phyloP scores from a whole-genome alignment of 305 asterid species.

The Stenogyne calaminthoides region DNA sequence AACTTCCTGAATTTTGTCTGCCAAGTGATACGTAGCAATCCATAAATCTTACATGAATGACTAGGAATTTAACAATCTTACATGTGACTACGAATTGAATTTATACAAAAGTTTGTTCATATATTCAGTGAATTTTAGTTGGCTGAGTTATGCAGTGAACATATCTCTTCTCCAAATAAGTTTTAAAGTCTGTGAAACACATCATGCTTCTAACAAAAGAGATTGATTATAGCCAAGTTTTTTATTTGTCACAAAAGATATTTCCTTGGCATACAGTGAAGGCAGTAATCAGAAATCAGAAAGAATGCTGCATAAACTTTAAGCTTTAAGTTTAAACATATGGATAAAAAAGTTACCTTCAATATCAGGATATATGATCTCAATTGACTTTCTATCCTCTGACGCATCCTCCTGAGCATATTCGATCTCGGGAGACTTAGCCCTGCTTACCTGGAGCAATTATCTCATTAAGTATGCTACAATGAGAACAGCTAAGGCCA shows the following conservation, averaged over 20 bases:
- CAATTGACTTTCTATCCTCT: slow-evolving; percentile 38
- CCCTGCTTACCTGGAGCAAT: slow-evolving; percentile 61
- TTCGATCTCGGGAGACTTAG: slow-evolving; percentile 50
- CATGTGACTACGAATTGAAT: too few species aligned
- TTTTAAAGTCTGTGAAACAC: background rate
- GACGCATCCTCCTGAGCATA: slow-evolving; percentile 36
- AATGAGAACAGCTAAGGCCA: background rate
- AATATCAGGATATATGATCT: slow-evolving; percentile 40
- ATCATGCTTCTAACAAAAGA: background rate
- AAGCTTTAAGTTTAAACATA: background rate
- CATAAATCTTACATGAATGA: slow-evolving; percentile 4
- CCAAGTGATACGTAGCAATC: slow-evolving; percentile 11
- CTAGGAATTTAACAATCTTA: background rate
- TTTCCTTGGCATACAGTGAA: background rate
- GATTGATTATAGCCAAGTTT: background rate
- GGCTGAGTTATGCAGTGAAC: too few species aligned
- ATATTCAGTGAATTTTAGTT: background rate
- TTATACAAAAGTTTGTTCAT: background rate
- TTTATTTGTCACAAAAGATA: too few species aligned
- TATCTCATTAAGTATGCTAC: slow-evolving; percentile 1
- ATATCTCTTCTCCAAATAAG: slow-evolving; percentile 5
- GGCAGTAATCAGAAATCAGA: background rate
- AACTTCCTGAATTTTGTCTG: slow-evolving; percentile 55
- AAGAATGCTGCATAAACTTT: background rate
- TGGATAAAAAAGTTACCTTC: slow-evolving; percentile 47